A percentile compares a stretch with the other conserved stretches of the same genome.
phyloP scores from a whole-genome alignment of 2,329 filamentous ascomycete species.

The Hypocrella siamensis region DNA sequence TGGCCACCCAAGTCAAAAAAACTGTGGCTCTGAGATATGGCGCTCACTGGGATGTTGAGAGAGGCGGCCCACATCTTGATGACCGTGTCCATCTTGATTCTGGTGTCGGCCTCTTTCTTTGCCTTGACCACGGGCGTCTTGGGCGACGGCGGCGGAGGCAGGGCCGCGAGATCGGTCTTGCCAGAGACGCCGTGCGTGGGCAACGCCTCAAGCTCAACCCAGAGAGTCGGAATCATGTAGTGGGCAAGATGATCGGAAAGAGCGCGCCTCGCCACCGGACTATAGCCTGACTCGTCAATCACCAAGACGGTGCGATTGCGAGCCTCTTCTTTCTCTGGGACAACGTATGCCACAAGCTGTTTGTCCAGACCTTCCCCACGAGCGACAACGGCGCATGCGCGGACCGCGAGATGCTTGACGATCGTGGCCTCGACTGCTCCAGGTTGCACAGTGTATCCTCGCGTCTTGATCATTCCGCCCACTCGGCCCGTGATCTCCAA shows the following conservation, averaged over 20 bases:
- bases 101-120: constrained; percentile 39
- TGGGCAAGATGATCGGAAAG: constrained; percentile 55
- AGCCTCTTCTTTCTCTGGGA: constrained; percentile 45
- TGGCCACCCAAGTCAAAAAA: constrained; percentile 76
- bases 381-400: constrained; percentile 55
- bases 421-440: constrained; percentile 63
- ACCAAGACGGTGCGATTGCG: constrained; percentile 44
- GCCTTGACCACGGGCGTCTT: constrained; percentile 23
- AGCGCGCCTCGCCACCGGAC: constrained; percentile 48
- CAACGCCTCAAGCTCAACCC: constrained; percentile 56
- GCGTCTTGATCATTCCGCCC: constrained; percentile 67
- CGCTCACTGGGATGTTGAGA: constrained; percentile 45
- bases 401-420: constrained; percentile 51
- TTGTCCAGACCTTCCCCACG: constrained; percentile 61
- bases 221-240: constrained; percentile 70
- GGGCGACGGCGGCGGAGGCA: constrained; percentile 48
- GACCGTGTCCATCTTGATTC: constrained; percentile 50
- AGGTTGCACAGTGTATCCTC: constrained; percentile 64
- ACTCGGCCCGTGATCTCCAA: constrained; percentile 65
- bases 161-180: constrained; percentile 57
- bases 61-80: constrained; percentile 58
- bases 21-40: constrained; percentile 54
- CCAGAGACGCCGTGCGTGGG: constrained; percentile 68
- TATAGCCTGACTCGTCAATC: constrained; percentile 57
- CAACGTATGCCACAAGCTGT: constrained; percentile 63